Base-by-base conservation (phyloP, 306 rosid genomes). In the Casuarina equisetifolia region DNA sequence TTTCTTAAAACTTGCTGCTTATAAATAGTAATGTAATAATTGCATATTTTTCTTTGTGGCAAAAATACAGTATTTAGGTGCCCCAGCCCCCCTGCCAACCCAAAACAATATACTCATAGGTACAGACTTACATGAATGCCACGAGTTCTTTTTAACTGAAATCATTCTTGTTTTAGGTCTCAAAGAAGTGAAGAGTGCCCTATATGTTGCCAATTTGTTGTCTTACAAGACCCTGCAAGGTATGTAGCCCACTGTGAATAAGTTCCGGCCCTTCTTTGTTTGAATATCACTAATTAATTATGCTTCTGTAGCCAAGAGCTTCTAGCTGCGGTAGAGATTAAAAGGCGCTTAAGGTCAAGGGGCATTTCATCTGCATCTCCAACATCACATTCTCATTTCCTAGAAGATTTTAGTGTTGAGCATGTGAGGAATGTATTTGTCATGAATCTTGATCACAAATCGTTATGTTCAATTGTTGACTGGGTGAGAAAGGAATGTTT, bases 131-230 rank as follows among this genome's bases (percentile, higher is more conserved):
- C 77, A n/a, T 36, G 15, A 71, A 49, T 42, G 20, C 74, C 54
- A 67, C 51, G 57, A 57, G 20, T 51, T 77, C 38, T 74, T 67
- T 80, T 75, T 76, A 25, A 76, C 48, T 42, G 50, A 64, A 39
- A 1, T 70, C 44, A 3, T 11, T 49, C 52, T 76, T 70, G 75
- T 58, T 49, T 78, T 48, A 92, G 98, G 98, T 94, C 97, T 63
- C 93, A 91, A 72, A 89, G 97, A 89, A 94, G 98, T 82, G 83
- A 84, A 79, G 97, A 92, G 54, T 94, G 98, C 83, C 98, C 98
- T 40, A 89, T 92, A 77, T 94, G 98, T 85, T 90, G 97, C 91
- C 98, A 89, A 85, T 82, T 75, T 39, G 88, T 95, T 80, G 75
- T 84, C 83, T 78, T 95, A 84, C 89, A 88, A 74, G 98, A 95